phyloP scores from a whole-genome alignment of 257 asterid species.

The Ligustrum vulgare region DNA sequence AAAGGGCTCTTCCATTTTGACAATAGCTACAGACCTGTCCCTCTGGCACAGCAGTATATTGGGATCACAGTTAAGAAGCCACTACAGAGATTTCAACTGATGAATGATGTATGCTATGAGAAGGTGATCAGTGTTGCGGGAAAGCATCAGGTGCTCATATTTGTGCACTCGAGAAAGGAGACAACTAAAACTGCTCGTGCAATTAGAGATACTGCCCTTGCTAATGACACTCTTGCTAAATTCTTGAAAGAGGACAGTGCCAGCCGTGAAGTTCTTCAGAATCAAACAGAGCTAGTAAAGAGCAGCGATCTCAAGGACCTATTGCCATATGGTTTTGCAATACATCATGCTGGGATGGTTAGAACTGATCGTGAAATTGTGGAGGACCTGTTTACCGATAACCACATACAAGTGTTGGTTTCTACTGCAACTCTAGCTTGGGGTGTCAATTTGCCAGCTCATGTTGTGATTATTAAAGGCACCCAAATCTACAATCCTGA shows the following conservation, averaged over 20 bases:
- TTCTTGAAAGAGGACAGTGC: constrained; percentile 22
- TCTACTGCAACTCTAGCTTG: constrained; percentile 7
- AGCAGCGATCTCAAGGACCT: constrained; percentile 3
- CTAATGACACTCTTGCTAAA: constrained; percentile 16
- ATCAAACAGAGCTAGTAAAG: constrained; percentile 15
- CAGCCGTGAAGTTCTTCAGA: constrained; percentile 21
- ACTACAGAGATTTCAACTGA: constrained; percentile 19
- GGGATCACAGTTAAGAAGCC: constrained; percentile 22
- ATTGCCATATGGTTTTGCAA: constrained; percentile 20
- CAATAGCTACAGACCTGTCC: constrained; percentile 20
- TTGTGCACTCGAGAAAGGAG: constrained; percentile 21
- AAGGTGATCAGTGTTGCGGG: constrained; percentile 17
- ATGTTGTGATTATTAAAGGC: constrained; percentile 7
- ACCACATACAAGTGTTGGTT: constrained; percentile 15
- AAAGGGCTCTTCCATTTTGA: constrained; percentile 20
- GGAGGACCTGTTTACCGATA: constrained; percentile 16
- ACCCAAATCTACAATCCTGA: constrained; percentile 21
- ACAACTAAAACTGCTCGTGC: constrained; percentile 19
- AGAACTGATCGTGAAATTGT: constrained; percentile 19
- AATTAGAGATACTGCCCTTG: constrained; percentile 18
- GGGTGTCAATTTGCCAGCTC: constrained; percentile 8
- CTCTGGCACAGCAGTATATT: constrained; percentile 20
- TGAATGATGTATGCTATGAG: constrained; percentile 23
- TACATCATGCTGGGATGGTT: constrained; percentile 23
- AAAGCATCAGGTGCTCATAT: constrained; percentile 20